Conservation (phyloP, 148 eudicot genomes). For the Fagopyrum esculentum region DNA sequence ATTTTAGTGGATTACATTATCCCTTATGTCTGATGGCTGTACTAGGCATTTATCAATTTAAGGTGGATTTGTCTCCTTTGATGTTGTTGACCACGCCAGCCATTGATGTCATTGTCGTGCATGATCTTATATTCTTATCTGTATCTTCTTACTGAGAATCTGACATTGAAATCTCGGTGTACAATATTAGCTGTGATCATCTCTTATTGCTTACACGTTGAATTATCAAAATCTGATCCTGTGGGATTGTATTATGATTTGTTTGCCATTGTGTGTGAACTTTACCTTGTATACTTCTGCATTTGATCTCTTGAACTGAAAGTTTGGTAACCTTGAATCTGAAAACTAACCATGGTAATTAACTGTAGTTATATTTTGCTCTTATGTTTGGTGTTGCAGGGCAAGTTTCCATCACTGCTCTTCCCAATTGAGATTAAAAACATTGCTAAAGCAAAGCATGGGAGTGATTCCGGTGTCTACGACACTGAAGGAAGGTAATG, state of each 20-base stretch:
- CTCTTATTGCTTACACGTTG: neutral
- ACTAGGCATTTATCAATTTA: neutral
- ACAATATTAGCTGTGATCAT: no score
- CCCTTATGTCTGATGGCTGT: neutral
- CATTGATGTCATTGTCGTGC: neutral
- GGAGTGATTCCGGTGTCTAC: slow-evolving; percentile 82
- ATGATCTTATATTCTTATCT: neutral
- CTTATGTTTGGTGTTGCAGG: slow-evolving; percentile 30
- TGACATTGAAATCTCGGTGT: neutral
- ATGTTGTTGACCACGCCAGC: neutral
- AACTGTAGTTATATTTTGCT: neutral
- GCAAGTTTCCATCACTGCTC: slow-evolving; percentile 37
- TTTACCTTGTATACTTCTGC: neutral
- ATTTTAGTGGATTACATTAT: neutral
- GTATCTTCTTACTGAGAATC: neutral
- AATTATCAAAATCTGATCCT: neutral
- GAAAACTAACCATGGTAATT: neutral
- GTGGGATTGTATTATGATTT: neutral
- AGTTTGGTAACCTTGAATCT: neutral
- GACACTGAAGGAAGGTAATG: slow-evolving; percentile 25
- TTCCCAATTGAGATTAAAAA: slow-evolving; percentile 82
- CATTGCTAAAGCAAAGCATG: slow-evolving; percentile 62
- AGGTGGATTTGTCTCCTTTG: neutral
- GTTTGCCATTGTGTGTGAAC: neutral
- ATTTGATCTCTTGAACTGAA: neutral